These are phyloP conservation scores for Mrakiaceae sp. DNA, from an alignment of 1,284 basidiomycete genomes.

Conservation along the genomic window DNA sequence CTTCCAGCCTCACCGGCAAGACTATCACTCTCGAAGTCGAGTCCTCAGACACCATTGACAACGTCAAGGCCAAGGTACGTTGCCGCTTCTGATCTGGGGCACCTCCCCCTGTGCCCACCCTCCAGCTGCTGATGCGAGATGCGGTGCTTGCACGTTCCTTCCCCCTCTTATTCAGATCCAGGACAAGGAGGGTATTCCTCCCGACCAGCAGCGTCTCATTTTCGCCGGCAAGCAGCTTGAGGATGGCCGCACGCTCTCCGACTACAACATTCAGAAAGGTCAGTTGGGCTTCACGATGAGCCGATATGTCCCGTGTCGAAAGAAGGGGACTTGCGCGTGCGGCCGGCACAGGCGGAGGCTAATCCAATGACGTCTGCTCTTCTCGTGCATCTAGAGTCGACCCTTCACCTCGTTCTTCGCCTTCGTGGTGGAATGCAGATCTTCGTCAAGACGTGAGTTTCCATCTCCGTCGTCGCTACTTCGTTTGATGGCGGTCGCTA, in stretches of 20 bases:
- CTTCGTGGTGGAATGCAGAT: constrained; percentile 35
- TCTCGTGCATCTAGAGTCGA: constrained; percentile 21
- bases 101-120: too few species aligned
- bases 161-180: constrained; percentile 30
- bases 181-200: constrained; percentile 56
- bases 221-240: constrained; percentile 98
- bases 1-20: constrained; percentile 84
- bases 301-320: too few species aligned
- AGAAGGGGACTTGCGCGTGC: too few species aligned
- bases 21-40: constrained; percentile 92
- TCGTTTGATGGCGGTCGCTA: background rate
- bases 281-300: background rate
- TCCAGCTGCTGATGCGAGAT: too few species aligned
- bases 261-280: constrained; percentile 51
- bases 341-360: too few species aligned
- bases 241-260: constrained; percentile 77
- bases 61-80: constrained; percentile 70
- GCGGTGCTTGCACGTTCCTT: too few species aligned
- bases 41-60: constrained; percentile 85
- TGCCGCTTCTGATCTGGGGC: constrained; percentile 14
- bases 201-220: constrained; percentile 95
- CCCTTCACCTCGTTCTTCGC: constrained; percentile 38
- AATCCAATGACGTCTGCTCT: constrained; percentile 75
- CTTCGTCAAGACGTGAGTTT: constrained; percentile 29
- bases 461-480: background rate